Conservation (phyloP, 2,329 filamentous ascomycete genomes). For the Nigrospora oryzae region DNA sequence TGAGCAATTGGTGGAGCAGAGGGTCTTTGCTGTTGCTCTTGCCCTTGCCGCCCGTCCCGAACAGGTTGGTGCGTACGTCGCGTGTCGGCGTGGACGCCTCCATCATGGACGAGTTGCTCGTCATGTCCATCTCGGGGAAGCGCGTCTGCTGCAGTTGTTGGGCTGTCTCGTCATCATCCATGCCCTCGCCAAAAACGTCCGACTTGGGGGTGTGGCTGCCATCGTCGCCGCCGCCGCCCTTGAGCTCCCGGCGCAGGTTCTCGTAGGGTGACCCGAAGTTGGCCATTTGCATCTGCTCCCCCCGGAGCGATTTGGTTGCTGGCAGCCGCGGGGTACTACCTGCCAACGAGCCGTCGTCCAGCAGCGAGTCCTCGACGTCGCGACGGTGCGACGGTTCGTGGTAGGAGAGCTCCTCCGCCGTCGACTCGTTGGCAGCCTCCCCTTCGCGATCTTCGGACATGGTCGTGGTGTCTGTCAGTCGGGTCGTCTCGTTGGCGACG, state of each 20-base stretch:
- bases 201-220: conserved; percentile 25
- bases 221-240: conserved; percentile 22
- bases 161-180: conserved; percentile 29
- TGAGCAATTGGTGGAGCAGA: conserved; percentile 81
- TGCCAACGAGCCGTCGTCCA: conserved; percentile 54
- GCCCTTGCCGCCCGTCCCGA: conserved; percentile 11
- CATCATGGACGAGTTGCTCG: conserved; percentile 49
- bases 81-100: conserved; percentile 19
- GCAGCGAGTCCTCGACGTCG: conserved; percentile 53
- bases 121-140: conserved; percentile 55
- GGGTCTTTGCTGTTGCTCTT: conserved; percentile 53
- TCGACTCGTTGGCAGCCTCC: neutral
- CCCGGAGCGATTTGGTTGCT: conserved; percentile 37
- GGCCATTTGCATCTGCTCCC: conserved; percentile 40
- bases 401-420: conserved; percentile 21
- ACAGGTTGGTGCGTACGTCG: conserved; percentile 3
- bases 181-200: conserved; percentile 22
- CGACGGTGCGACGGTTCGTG: conserved; percentile 19
- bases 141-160: conserved; percentile 42
- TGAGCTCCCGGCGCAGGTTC: conserved; percentile 58
- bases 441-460: conserved; percentile 1
- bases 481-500: conserved; percentile 41
- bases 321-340: conserved; percentile 61
- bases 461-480: conserved; percentile 45
- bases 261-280: conserved; percentile 73